Percentiles rank a stretch among this genome's conserved stretches.
These are phyloP conservation scores for Nepenthes alata DNA, from an alignment of 179 eudicot species.

Conservation along the genomic window DNA sequence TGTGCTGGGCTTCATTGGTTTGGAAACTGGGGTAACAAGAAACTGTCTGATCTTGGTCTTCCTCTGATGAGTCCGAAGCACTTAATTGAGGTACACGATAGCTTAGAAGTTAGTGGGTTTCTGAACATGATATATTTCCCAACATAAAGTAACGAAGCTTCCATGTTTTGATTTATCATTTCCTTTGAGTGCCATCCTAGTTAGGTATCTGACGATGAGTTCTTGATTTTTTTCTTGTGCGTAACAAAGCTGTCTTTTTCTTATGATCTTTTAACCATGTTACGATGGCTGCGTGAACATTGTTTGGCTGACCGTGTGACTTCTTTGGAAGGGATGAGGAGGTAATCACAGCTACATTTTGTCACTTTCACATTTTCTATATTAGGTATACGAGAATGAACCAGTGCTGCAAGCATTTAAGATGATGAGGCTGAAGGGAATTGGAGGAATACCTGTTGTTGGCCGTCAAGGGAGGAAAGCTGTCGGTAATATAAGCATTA, in stretches of 20 bases:
- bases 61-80: slow-evolving; percentile 54
- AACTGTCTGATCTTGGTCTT: slow-evolving; percentile 59
- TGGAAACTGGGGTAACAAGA: slow-evolving; percentile 69
- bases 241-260: no score
- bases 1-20: slow-evolving; percentile 89
- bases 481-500: slow-evolving; percentile 80
- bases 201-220: no score
- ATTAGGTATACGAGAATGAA: slow-evolving; percentile 67
- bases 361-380: background rate
- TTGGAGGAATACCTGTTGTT: slow-evolving; percentile 76
- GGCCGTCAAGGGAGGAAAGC: slow-evolving; percentile 59
- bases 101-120: background rate
- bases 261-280: no score
- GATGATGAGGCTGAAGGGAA: slow-evolving; percentile 61
- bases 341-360: no score
- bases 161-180: no score
- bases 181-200: no score
- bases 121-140: no score
- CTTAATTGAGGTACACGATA: slow-evolving; percentile 40
- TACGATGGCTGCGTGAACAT: no score
- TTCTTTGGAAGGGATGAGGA: no score
- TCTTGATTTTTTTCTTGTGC: no score
- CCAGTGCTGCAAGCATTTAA: slow-evolving; percentile 82
- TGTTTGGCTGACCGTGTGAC: no score
- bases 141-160: no score